These are phyloP conservation scores for Metarhizium robertsii DNA, from an alignment of 2,329 filamentous ascomycete species.

Conservation along the genomic window DNA sequence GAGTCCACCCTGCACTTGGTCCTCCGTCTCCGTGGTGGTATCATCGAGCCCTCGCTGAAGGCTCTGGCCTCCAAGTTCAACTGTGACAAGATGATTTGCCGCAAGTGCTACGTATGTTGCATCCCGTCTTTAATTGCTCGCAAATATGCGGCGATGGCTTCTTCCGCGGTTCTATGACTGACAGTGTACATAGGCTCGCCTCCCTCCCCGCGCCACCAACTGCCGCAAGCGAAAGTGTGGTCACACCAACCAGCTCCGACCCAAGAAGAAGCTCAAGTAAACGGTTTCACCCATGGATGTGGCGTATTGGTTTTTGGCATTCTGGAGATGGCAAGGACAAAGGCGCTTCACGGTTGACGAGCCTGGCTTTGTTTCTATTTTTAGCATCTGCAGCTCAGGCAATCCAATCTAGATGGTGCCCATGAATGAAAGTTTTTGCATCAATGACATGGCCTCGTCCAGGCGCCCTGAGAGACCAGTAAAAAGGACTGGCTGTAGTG, in stretches of 20 bases:
- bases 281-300: slow-evolving; percentile 30
- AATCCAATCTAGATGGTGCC: slow-evolving; percentile 28
- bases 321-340: slow-evolving; percentile 26
- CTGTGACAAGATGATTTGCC: slow-evolving; percentile 99
- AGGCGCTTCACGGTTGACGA: slow-evolving; percentile 25
- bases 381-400: slow-evolving; percentile 29
- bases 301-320: slow-evolving; percentile 36
- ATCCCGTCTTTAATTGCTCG: background rate
- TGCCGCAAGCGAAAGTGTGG: slow-evolving; percentile 99
- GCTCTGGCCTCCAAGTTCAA: slow-evolving; percentile 98
- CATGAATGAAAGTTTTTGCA: slow-evolving; percentile 13
- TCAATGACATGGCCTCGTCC: background rate
- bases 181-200: slow-evolving; percentile 51
- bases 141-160: background rate
- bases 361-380: slow-evolving; percentile 30
- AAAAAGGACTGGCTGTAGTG: no score
- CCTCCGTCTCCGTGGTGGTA: slow-evolving; percentile 97
- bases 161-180: slow-evolving; percentile 1
- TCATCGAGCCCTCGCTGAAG: slow-evolving; percentile 99
- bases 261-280: slow-evolving; percentile 99
- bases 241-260: slow-evolving; percentile 99
- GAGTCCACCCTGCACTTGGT: slow-evolving; percentile 98
- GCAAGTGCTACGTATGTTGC: slow-evolving; percentile 94
- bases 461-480: background rate
- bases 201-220: slow-evolving; percentile 98